phyloP scores from a whole-genome alignment of 345 rosid species.

The Eucalyptus erythrocorys region DNA sequence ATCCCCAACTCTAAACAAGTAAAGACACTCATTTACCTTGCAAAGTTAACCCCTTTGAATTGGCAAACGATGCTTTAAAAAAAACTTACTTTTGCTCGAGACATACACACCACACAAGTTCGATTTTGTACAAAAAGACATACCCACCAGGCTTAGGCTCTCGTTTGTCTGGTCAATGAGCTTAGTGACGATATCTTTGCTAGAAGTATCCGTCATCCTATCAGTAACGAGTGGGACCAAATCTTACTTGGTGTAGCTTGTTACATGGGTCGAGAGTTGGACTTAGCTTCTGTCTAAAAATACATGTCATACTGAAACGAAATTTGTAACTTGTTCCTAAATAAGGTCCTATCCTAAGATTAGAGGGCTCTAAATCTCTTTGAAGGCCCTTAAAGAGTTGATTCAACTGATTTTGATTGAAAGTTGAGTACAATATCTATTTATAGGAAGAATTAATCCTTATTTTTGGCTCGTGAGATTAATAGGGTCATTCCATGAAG shows the following conservation, averaged over 20 bases:
- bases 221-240: neutral
- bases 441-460: neutral
- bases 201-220: neutral
- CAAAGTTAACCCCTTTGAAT: neutral
- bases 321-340: neutral
- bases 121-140: neutral
- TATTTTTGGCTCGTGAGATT: neutral
- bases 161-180: neutral
- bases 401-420: neutral
- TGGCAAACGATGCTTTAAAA: neutral
- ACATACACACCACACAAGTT: neutral
- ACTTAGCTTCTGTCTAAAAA: neutral
- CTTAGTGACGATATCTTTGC: neutral
- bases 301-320: neutral
- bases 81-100: neutral
- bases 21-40: neutral
- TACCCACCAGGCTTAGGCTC: neutral
- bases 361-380: neutral
- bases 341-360: neutral
- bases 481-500: neutral
- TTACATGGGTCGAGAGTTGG: neutral
- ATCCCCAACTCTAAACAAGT: neutral
- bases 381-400: neutral
- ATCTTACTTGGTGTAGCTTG: neutral
- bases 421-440: neutral